Percentiles rank a stretch among this genome's conserved stretches.
Evolutionary conservation across 805 yeast species (phyloP).

Genomic region (Metschnikowia drakensbergensis): DNA sequence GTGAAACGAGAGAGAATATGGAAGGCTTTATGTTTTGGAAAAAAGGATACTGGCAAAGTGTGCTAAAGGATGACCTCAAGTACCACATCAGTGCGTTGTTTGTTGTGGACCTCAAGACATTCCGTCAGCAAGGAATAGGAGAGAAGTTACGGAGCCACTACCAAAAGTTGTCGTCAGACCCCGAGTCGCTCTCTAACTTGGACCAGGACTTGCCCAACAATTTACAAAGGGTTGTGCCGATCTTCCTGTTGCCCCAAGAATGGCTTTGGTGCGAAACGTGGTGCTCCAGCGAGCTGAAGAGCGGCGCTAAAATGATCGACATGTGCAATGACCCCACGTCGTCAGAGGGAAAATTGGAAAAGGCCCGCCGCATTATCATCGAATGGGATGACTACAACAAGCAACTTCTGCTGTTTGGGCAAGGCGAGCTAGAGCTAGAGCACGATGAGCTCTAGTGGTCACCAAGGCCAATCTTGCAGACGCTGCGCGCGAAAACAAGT

Average conservation of each 20-base stretch:
- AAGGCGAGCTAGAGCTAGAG: slow-evolving; percentile 5
- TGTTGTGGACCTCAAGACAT: slow-evolving; percentile 68
- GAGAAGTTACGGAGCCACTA: slow-evolving; percentile 80
- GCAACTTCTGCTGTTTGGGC: slow-evolving; percentile 33
- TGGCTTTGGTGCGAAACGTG: slow-evolving; percentile 96
- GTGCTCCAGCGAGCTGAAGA: slow-evolving; percentile 66
- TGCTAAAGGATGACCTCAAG: slow-evolving; percentile 52
- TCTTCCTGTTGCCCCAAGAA: slow-evolving; percentile 70
- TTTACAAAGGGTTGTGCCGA: slow-evolving; percentile 63
- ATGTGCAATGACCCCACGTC: slow-evolving; percentile 81
- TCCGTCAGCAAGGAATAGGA: slow-evolving; percentile 69
- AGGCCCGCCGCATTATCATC: slow-evolving; percentile 71
- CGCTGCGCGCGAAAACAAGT: background rate
- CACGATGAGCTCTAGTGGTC: slow-evolving; percentile 16
- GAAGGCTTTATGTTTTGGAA: slow-evolving; percentile 92
- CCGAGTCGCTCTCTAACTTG: slow-evolving; percentile 71
- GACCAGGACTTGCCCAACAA: slow-evolving; percentile 96
- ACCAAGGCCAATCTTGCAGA: background rate
- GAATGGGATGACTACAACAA: slow-evolving; percentile 72
- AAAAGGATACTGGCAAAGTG: slow-evolving; percentile 80
- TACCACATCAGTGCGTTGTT: slow-evolving; percentile 85
- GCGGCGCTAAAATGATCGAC: slow-evolving; percentile 72
- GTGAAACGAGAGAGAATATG: slow-evolving; percentile 73
- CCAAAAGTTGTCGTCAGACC: slow-evolving; percentile 75
- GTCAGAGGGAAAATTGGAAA: slow-evolving; percentile 70